phyloP scores from a whole-genome alignment of 2,329 filamentous ascomycete species.

The Talaromyces sp. region DNA sequence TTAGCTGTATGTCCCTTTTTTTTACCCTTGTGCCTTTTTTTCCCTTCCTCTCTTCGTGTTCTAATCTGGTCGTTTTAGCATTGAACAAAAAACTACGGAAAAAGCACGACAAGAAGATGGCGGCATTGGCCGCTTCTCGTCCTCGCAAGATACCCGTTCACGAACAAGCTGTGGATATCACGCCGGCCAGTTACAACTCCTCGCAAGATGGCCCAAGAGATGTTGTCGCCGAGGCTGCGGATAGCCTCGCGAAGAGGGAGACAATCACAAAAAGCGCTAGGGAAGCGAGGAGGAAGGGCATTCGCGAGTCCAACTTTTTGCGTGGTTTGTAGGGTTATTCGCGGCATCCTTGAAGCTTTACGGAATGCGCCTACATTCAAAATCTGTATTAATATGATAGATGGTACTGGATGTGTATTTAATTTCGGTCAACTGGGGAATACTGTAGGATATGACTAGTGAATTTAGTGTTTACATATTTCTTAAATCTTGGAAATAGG shows the following conservation, averaged over 20 bases:
- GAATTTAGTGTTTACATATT: neutral
- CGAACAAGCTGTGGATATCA: constrained; percentile 43
- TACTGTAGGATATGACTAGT: neutral
- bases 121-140: constrained; percentile 33
- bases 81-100: constrained; percentile 46
- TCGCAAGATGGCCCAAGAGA: constrained; percentile 18
- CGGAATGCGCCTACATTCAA: neutral
- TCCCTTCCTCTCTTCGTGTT: neutral
- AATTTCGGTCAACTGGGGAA: neutral
- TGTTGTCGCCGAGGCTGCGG: constrained; percentile 28
- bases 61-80: constrained; percentile 24
- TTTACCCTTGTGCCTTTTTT: neutral
- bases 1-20: constrained; percentile 29
- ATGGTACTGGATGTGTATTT: constrained; percentile 4
- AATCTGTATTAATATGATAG: neutral
- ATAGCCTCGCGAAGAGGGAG: constrained; percentile 32
- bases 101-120: constrained; percentile 44
- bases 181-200: constrained; percentile 32
- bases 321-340: constrained; percentile 36
- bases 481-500: constrained; percentile 15
- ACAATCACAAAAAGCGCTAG: constrained; percentile 43
- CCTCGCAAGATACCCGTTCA: constrained; percentile 41
- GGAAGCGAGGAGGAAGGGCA: constrained; percentile 41
- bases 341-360: neutral
- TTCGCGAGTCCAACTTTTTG: constrained; percentile 46